Percentiles rank a stretch among this genome's conserved stretches.
phyloP scores from a whole-genome alignment of 2,329 filamentous ascomycete species.

The Amauroascus verrucosus region DNA sequence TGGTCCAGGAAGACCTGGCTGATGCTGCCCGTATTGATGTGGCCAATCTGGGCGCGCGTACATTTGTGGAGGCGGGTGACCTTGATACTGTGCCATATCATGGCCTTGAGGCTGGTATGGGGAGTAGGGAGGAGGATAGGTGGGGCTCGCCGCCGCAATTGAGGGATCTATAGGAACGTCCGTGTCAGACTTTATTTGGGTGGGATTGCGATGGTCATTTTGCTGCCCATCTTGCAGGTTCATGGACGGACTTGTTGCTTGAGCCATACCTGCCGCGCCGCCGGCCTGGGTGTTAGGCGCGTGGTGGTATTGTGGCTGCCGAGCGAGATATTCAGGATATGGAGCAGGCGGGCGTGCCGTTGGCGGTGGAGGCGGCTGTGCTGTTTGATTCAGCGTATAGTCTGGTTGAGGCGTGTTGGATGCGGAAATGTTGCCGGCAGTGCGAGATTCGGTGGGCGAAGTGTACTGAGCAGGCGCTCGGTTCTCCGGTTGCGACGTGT shows the following conservation, averaged over 20 bases:
- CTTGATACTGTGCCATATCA: constrained; percentile 68
- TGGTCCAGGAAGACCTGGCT: constrained; percentile 40
- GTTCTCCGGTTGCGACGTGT: constrained; percentile 30
- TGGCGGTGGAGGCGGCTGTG: constrained; percentile 42
- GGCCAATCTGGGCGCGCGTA: constrained; percentile 40
- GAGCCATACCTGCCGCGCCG: constrained; percentile 86
- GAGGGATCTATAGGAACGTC: constrained; percentile 98
- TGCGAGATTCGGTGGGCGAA: constrained; percentile 66
- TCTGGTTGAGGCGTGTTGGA: constrained; percentile 80
- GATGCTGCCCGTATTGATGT: constrained; percentile 37
- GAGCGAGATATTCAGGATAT: constrained; percentile 79
- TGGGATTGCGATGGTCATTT: constrained; percentile 61
- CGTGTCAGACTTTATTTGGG: constrained; percentile 81
- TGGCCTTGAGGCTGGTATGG: constrained; percentile 73
- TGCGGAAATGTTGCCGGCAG: constrained; percentile 57
- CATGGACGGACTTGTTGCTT: constrained; percentile 94
- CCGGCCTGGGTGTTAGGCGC: constrained; percentile 60
- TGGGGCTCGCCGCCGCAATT: constrained; percentile 85
- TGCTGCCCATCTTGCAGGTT: constrained; percentile 67
- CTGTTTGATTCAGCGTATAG: constrained; percentile 67
- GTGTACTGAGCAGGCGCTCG: constrained; percentile 55
- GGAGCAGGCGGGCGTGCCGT: constrained; percentile 15
- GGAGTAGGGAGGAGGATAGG: constrained; percentile 77
- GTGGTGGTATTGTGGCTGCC: constrained; percentile 61
- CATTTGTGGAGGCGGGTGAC: constrained; percentile 40